Base-by-base conservation (phyloP, 2,329 filamentous ascomycete species). In the Trematosphaeria pertusa region DNA sequence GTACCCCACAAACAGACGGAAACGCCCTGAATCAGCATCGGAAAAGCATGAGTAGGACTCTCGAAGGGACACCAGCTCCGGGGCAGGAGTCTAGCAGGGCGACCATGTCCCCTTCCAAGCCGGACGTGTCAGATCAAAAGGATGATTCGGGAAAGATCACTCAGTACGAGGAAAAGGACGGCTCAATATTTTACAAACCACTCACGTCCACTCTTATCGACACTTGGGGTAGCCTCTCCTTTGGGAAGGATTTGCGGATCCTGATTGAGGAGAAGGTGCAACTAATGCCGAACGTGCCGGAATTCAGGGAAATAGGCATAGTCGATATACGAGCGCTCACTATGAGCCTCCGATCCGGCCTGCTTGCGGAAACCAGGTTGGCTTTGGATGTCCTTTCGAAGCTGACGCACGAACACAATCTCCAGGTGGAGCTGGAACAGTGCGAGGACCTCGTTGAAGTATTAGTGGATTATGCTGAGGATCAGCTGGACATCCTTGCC, bases 251-350 rank as follows among this genome's bases (percentile, higher is more conserved):
- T 70, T 91, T 91, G 7, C 90, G 91, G 1, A 80, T 93, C 48
- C 83, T 89, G 48, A 75, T 92, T 10, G 87, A 87, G 4, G 78
- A 81, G 24, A 79, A 96, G 28, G 77, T 85, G 38, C 79, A 80
- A 34, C 78, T 85, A 61, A 89, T 86, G 62, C 91, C 92, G 0
- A 87, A 89, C 46, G 80, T 91, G 28, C 93, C 94, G 0, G 76
- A 79, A 2, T 79, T 91, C 14, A 77, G 81, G 17, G 92, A 97
- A 60, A 80, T 97, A 41, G 94, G 93, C 7, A 82, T 91, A 15
- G 89, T 97, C 54, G 93, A 99, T 64, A 87, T 97, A 20, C 87
- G 92, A 57, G 91, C 93, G 15, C 79, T 99, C 31, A 96, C 87
- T 0, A 88, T 91, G 77, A 91, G 91, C 62, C 77, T 99, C 28